These are phyloP conservation scores for Fusarium piperis DNA, from an alignment of 2,329 filamentous ascomycete species.

Conservation along the genomic window DNA sequence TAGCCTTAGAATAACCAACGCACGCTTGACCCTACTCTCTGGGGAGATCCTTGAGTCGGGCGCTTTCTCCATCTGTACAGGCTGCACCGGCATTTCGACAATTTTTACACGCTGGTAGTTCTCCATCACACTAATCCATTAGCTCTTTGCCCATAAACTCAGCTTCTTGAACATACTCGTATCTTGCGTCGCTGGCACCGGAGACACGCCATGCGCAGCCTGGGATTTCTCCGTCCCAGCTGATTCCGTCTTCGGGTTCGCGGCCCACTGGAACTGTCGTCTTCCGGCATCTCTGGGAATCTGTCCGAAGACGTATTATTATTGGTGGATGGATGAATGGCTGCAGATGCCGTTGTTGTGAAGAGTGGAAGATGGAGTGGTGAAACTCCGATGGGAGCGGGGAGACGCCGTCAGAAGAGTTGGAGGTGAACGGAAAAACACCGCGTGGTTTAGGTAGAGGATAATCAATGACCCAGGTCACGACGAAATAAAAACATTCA, in stretches of 20 bases:
- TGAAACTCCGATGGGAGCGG: slow-evolving; percentile 19
- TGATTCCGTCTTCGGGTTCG: slow-evolving; percentile 23
- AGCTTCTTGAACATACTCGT: slow-evolving; percentile 45
- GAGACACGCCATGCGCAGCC: slow-evolving; percentile 44
- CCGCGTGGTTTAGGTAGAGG: slow-evolving; percentile 1
- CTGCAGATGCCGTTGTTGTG: neutral
- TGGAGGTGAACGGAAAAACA: slow-evolving; percentile 6
- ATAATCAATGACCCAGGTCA: neutral
- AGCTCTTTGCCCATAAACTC: neutral
- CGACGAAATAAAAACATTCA: neutral
- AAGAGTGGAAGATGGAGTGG: slow-evolving; percentile 10
- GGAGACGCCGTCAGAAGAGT: slow-evolving; percentile 25
- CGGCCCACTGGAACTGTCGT: neutral
- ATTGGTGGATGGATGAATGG: neutral
- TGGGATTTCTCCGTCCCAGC: slow-evolving; percentile 37
- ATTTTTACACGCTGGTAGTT: slow-evolving; percentile 53
- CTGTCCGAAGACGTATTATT: neutral
- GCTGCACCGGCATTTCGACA: slow-evolving; percentile 53
- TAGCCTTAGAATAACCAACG: neutral
- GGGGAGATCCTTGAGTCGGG: slow-evolving; percentile 51
- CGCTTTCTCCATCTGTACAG: slow-evolving; percentile 57
- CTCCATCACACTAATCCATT: slow-evolving; percentile 55
- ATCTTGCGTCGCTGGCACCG: slow-evolving; percentile 62
- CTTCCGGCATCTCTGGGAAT: slow-evolving; percentile 27
- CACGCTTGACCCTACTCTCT: slow-evolving; percentile 47